Percentiles rank a stretch among this genome's conserved stretches.
Evolutionary conservation across 169 alveolate species (phyloP).

Genomic region (Cryptosporidium canis): DNA sequence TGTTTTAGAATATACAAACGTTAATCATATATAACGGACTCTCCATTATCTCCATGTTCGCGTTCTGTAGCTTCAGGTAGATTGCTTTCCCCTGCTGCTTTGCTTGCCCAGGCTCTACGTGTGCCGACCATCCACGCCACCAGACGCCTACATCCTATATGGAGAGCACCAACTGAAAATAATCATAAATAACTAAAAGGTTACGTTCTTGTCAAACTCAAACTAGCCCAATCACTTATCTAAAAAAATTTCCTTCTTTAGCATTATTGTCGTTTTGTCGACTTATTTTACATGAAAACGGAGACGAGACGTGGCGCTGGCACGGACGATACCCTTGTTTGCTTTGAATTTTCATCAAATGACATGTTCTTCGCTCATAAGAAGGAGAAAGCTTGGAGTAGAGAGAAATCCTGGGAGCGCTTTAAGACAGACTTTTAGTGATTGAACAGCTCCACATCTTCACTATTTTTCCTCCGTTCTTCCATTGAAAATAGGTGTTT

Average conservation of each 20-base stretch:
- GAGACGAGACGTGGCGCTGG: conserved; percentile 68
- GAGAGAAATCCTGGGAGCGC: neutral
- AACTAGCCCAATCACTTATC: neutral
- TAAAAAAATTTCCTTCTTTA: neutral
- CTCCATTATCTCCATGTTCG: no score
- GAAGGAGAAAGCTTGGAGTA: neutral
- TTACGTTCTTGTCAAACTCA: no score
- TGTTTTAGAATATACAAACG: conserved; percentile 21
- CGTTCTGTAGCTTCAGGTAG: no score
- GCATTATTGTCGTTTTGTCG: neutral
- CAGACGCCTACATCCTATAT: no score
- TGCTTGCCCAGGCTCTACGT: neutral
- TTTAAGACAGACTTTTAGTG: neutral
- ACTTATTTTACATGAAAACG: conserved; percentile 13
- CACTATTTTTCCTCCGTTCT: neutral
- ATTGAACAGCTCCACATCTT: neutral
- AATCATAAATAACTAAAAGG: no score
- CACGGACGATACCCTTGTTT: conserved; percentile 23
- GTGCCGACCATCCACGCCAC: no score
- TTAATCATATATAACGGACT: conserved; percentile 3
- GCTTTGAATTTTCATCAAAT: neutral
- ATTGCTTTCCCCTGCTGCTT: neutral
- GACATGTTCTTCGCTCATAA: conserved; percentile 12
- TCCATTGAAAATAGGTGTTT: neutral
- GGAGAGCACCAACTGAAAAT: no score